phyloP scores from a whole-genome alignment of 176 grass and related monocot genomes.

The Triticum timopheevii region DNA sequence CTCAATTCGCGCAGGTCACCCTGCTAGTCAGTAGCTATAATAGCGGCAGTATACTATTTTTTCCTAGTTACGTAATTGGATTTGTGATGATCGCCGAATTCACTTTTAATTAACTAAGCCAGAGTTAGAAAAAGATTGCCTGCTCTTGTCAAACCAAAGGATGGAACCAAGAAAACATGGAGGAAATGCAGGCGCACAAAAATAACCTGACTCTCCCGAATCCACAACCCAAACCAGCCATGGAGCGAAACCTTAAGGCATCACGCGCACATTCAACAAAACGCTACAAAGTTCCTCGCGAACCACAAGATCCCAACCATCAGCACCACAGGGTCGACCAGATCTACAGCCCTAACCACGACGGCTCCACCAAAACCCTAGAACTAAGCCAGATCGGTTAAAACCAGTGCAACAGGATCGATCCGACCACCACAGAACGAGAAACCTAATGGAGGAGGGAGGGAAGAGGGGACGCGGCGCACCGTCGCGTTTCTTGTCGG shows the following conservation, averaged over 20 bases:
- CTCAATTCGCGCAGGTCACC: no score
- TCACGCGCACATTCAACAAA: background rate
- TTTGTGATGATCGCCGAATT: background rate
- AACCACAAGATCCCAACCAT: background rate
- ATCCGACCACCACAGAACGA: background rate
- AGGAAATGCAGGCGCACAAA: background rate
- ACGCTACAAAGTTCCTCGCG: background rate
- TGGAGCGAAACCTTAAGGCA: background rate
- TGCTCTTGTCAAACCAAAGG: background rate
- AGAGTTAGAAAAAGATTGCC: background rate
- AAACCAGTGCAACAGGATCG: background rate
- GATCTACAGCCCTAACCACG: background rate
- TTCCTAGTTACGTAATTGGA: background rate
- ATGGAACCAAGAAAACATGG: background rate
- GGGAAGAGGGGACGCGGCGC: background rate
- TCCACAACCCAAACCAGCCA: background rate
- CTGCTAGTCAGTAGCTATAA: background rate
- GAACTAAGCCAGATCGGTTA: background rate
- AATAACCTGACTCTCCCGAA: background rate
- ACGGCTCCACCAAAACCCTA: background rate
- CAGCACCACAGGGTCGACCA: background rate
- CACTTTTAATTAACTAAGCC: background rate
- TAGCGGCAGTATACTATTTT: background rate
- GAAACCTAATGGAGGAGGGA: background rate
- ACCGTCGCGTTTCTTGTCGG: background rate